phyloP scores from a whole-genome alignment of 2,329 filamentous ascomycete genomes.

The Calonectria naviculata region DNA sequence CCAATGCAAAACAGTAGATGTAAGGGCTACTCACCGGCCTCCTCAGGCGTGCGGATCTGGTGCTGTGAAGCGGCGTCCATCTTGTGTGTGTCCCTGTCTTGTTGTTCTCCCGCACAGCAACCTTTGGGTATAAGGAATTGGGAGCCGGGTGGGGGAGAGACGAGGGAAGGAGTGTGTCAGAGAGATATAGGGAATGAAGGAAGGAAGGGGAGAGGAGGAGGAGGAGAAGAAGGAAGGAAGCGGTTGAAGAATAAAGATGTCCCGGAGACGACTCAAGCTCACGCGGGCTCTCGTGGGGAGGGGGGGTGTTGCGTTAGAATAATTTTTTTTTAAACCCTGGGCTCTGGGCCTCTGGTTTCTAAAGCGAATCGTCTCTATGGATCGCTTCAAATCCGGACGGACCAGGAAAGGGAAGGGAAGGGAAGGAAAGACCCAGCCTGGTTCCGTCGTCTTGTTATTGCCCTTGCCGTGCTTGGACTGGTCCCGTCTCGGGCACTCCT shows the following conservation, averaged over 20 bases:
- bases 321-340: constrained; percentile 25
- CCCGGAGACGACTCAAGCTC: constrained; percentile 36
- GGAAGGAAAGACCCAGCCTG: constrained; percentile 1
- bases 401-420: constrained; percentile 7
- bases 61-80: constrained; percentile 54
- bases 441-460: constrained; percentile 3
- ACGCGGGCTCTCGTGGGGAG: constrained; percentile 33
- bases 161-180: constrained; percentile 36
- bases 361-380: constrained; percentile 42
- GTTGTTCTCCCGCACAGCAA: constrained; percentile 32
- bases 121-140: constrained; percentile 13
- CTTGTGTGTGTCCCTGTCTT: constrained; percentile 39
- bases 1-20: constrained; percentile 4
- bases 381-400: constrained; percentile 34
- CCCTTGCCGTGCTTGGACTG: constrained; percentile 19
- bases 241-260: constrained; percentile 27
- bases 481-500: constrained; percentile 21
- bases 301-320: constrained; percentile 30
- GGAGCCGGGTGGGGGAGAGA: constrained; percentile 22
- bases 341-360: constrained; percentile 33
- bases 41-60: constrained; percentile 69
- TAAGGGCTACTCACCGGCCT: constrained; percentile 66
- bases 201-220: background rate
- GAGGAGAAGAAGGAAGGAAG: constrained; percentile 13
- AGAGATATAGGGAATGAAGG: constrained; percentile 16